Percentiles rank a stretch among this genome's conserved stretches.
Evolutionary conservation across 768 basidiomycete genomes (phyloP).

Genomic region (Hygrophoropsis aurantiaca): DNA sequence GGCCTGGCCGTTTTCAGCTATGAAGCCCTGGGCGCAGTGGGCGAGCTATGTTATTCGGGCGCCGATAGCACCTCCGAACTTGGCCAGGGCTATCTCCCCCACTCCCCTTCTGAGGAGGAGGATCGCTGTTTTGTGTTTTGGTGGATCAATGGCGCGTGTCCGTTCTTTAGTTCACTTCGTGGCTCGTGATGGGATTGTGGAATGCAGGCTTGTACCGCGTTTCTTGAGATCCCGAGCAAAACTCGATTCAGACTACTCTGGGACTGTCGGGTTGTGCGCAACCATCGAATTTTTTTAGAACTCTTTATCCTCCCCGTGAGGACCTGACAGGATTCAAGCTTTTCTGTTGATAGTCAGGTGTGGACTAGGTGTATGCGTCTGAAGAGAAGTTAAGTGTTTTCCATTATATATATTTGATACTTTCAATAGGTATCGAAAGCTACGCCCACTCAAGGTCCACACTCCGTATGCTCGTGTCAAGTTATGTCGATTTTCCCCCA

Average conservation of each 20-base stretch:
- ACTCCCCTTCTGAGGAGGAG: too few species aligned
- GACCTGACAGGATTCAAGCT: too few species aligned
- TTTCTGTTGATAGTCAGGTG: too few species aligned
- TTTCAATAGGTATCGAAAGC: too few species aligned
- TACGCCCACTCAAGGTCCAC: too few species aligned
- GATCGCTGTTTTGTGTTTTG: background rate
- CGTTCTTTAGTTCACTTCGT: conserved; percentile 30
- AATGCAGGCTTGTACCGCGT: too few species aligned
- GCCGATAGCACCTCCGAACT: background rate
- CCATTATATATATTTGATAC: too few species aligned
- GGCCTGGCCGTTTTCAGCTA: background rate
- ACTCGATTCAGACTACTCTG: conserved; percentile 39
- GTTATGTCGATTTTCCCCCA: too few species aligned
- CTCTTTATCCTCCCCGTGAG: conserved; percentile 2
- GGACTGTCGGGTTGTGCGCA: conserved; percentile 18
- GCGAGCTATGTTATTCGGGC: background rate
- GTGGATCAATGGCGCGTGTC: background rate
- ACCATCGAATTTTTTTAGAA: conserved; percentile 12
- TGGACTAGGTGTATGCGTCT: too few species aligned
- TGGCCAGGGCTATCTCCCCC: background rate
- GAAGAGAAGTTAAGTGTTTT: too few species aligned
- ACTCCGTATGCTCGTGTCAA: too few species aligned
- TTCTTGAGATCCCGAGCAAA: conserved; percentile 6
- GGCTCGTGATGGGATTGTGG: conserved; percentile 14
- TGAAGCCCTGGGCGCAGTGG: background rate